Conservation (phyloP, 352 stramenopile species). For the Phytophthora quininea region DNA sequence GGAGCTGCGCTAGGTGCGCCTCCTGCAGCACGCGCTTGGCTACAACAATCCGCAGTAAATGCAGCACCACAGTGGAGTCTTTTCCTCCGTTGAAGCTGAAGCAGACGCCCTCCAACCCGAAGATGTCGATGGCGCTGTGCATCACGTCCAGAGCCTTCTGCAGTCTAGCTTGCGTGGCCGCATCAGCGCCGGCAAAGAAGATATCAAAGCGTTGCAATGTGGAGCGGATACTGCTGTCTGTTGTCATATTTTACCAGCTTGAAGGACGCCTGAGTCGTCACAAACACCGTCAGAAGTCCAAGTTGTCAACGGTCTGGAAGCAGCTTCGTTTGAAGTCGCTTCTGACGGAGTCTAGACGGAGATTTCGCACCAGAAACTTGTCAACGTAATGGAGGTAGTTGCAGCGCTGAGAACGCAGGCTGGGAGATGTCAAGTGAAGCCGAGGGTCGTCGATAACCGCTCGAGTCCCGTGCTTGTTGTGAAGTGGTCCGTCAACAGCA, state of each 20-base stretch:
- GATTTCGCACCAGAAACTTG: slow-evolving; percentile 3
- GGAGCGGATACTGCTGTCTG: slow-evolving; percentile 22
- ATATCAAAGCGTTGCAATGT: slow-evolving; percentile 63
- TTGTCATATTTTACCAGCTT: slow-evolving; percentile 23
- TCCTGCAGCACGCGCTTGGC: slow-evolving; percentile 73
- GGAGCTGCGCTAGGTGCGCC: slow-evolving; percentile 26
- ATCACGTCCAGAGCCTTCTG: slow-evolving; percentile 79
- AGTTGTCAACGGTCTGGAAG: neutral
- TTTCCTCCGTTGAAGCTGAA: slow-evolving; percentile 95
- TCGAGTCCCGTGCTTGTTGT: neutral
- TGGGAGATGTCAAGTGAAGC: neutral
- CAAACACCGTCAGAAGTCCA: neutral
- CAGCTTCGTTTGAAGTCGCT: slow-evolving; percentile 2
- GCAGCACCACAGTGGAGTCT: slow-evolving; percentile 92
- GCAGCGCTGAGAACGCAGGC: neutral
- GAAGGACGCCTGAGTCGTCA: neutral
- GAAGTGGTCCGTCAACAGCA: slow-evolving; percentile 27
- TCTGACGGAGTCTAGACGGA: slow-evolving; percentile 4
- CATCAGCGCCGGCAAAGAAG: slow-evolving; percentile 59
- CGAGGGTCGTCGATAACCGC: slow-evolving; percentile 1
- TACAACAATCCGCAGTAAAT: slow-evolving; percentile 86
- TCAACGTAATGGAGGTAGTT: slow-evolving; percentile 5
- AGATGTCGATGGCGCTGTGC: slow-evolving; percentile 82
- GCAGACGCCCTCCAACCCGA: slow-evolving; percentile 71
- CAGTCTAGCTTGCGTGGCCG: slow-evolving; percentile 50